These are phyloP conservation scores for Clavariopsis aquatica DNA, from an alignment of 495 filamentous ascomycete species.

Conservation along the genomic window DNA sequence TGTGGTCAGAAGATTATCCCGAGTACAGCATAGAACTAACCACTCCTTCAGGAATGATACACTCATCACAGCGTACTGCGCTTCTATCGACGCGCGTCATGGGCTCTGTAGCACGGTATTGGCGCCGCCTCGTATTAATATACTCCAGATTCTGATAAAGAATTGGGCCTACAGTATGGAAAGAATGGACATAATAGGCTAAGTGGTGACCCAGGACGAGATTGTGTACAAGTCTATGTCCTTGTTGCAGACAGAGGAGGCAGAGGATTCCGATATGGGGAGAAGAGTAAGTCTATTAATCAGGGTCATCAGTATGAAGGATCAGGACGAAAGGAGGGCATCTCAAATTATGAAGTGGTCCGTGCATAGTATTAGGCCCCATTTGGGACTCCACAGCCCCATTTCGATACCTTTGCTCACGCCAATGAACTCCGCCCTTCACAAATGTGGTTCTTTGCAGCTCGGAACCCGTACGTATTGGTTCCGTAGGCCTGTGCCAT, in stretches of 20 bases:
- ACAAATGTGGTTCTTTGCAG: background rate
- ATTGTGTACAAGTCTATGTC: background rate
- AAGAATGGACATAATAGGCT: background rate
- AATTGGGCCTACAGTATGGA: background rate
- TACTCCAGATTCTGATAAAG: background rate
- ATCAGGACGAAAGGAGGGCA: background rate
- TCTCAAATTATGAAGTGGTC: background rate
- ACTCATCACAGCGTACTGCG: background rate
- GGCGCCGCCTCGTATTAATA: background rate
- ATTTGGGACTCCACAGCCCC: background rate
- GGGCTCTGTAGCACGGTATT: background rate
- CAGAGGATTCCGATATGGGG: background rate
- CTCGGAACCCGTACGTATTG: background rate
- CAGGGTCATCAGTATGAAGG: background rate
- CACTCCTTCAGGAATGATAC: background rate
- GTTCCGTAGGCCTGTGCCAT: background rate
- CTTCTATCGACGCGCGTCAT: background rate
- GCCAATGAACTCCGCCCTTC: background rate
- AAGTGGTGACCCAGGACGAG: background rate
- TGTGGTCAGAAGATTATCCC: background rate
- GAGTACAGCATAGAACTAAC: background rate
- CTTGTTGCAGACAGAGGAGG: background rate
- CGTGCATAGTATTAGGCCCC: background rate
- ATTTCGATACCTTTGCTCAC: background rate
- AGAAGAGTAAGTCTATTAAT: background rate